Conservation (phyloP, 495 filamentous ascomycete genomes). For the Tetracladium setigerum region DNA sequence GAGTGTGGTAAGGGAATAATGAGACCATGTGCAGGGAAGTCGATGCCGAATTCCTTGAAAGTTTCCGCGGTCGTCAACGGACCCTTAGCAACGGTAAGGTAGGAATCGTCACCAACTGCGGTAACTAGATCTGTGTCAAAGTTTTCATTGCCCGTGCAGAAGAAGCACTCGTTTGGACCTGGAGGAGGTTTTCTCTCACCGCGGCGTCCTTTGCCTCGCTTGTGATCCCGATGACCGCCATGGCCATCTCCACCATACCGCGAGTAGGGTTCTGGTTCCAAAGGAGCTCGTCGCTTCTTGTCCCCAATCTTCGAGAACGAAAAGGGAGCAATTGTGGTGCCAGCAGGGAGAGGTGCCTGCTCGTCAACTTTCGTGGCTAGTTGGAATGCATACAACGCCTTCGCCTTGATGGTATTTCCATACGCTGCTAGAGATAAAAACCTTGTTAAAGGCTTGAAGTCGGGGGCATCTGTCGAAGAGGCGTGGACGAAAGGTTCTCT, state of each 20-base stretch:
- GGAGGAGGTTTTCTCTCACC: conserved; percentile 44
- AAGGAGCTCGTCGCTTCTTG: conserved; percentile 50
- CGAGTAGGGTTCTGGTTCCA: conserved; percentile 48
- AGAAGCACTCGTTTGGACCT: conserved; percentile 78
- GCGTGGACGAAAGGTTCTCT: conserved; percentile 86
- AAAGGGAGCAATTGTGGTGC: conserved; percentile 67
- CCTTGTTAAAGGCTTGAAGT: conserved; percentile 57
- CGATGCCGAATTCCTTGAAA: conserved; percentile 49
- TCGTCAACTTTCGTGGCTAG: conserved; percentile 56
- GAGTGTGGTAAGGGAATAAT: conserved; percentile 81
- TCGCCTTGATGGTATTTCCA: conserved; percentile 64
- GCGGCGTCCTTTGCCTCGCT: conserved; percentile 42
- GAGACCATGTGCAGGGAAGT: conserved; percentile 81
- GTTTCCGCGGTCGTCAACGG: conserved; percentile 64
- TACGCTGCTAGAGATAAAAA: conserved; percentile 82
- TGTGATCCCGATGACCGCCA: conserved; percentile 22
- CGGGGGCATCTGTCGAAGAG: conserved; percentile 43
- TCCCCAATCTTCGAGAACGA: conserved; percentile 22
- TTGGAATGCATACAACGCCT: conserved; percentile 86
- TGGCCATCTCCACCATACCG: conserved; percentile 47
- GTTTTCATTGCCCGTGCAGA: conserved; percentile 81
- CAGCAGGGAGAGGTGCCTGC: conserved; percentile 48
- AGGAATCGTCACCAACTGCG: conserved; percentile 75
- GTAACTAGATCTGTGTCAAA: conserved; percentile 81
- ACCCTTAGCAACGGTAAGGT: conserved; percentile 87